These are phyloP conservation scores for Begonia masoniana DNA, from an alignment of 306 rosid species.

Conservation along the genomic window DNA sequence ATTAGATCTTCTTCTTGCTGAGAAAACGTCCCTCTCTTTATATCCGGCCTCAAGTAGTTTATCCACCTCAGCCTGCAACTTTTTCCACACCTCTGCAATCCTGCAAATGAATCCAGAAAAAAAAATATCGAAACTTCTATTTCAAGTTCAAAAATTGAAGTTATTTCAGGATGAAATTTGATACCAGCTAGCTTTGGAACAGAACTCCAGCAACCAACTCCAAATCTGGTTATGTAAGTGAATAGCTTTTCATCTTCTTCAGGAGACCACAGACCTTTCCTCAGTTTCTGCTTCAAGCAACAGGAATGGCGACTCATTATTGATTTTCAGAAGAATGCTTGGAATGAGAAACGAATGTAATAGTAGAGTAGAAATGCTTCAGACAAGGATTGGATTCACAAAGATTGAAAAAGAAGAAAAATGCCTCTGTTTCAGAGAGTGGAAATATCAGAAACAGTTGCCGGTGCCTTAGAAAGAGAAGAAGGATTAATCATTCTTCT, in stretches of 20 bases:
- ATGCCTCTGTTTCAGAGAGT: background rate
- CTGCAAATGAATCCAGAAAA: background rate
- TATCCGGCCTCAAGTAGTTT: background rate
- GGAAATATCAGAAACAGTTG: background rate
- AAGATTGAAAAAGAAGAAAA: background rate
- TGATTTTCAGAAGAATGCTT: no score
- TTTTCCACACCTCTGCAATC: slow-evolving; percentile 1
- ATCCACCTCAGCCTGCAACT: background rate
- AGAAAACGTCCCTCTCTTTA: background rate
- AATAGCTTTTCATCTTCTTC: background rate
- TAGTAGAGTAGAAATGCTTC: background rate
- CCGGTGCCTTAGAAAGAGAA: background rate
- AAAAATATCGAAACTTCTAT: background rate
- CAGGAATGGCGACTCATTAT: background rate
- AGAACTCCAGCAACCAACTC: slow-evolving; percentile 1
- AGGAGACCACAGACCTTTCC: slow-evolving; percentile 1
- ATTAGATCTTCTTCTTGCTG: background rate
- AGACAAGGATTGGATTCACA: background rate
- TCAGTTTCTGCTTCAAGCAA: background rate
- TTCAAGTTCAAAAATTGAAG: background rate
- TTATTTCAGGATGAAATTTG: no score
- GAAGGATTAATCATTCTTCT: background rate
- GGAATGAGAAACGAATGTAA: background rate
- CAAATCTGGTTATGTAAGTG: background rate
- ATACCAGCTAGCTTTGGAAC: background rate